A percentile compares a stretch with the other conserved stretches of the same genome.
These are phyloP conservation scores for Hypericum perforatum DNA, from an alignment of 345 rosid genomes.

Conservation along the genomic window DNA sequence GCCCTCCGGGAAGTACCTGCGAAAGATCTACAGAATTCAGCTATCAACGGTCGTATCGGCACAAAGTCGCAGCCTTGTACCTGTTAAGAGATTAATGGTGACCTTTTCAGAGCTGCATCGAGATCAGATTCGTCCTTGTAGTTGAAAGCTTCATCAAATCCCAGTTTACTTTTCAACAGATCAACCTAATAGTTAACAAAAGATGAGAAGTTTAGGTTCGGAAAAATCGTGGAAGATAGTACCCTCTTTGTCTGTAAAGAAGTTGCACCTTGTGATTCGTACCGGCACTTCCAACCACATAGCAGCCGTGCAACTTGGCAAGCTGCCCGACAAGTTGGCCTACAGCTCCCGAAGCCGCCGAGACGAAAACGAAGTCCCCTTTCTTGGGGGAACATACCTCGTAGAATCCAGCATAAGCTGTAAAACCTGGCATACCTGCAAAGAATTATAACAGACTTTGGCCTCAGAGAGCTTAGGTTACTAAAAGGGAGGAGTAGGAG, in stretches of 20 bases:
- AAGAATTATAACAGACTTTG: not conserved
- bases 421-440: conserved; percentile 69
- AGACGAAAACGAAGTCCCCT: conserved; percentile 53
- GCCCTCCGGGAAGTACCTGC: conserved; percentile 56
- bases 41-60: not conserved
- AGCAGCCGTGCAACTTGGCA: conserved; percentile 65
- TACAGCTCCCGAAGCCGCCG: conserved; percentile 70
- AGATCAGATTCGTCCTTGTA: conserved; percentile 52
- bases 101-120: conserved; percentile 57
- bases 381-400: conserved; percentile 54
- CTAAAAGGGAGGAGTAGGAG: not conserved
- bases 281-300: conserved; percentile 67
- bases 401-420: conserved; percentile 59
- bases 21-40: not conserved
- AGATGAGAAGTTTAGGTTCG: not conserved
- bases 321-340: conserved; percentile 79
- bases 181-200: conserved; percentile 39
- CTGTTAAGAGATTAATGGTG: not conserved
- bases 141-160: conserved; percentile 72
- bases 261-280: conserved; percentile 35
- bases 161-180: conserved; percentile 44
- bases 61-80: not conserved
- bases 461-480: no score
- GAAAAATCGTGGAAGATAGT: not conserved
- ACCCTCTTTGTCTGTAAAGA: not conserved